Evolutionary conservation across 805 yeast genomes (phyloP), one percentile per base, ranked within the genome.

Genomic region (Candida lessepsii): DNA sequence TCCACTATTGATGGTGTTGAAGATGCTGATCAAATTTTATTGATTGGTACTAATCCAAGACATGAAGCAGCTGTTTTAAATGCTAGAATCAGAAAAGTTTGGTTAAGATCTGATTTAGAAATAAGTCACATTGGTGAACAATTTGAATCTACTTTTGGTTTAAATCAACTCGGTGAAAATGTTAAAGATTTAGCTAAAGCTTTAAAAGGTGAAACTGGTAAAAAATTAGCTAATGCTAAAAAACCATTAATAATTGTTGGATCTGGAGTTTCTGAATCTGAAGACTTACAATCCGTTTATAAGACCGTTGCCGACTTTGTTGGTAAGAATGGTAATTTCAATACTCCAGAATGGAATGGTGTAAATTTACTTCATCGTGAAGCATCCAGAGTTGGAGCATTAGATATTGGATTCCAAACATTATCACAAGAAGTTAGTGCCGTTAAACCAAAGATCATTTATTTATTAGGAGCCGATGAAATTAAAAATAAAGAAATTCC

Each of bases 41-140:
- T 86, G 45, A 77, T 86, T 42, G 96, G 96, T 47, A 80, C 96
- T 33, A 86, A 86, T 70, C 95, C 95, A 44, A 77, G 96, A 58
- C 88, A 76, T 58, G 96, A 86, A 69, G 96, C 95, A 44, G 88
- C 95, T 30, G 95, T 87, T 13, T 72, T 86, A 54, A 86, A 86
- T 62, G 78, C 91, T 29, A 78, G 95, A 65, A 81, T 86, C 52
- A 79, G 96, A 72, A 83, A 80, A 60, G 80, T 75, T 45, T 86
- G 91, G 93, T 70, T 86, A 57, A 70, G 81, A 51, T 74, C 80
- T 27, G 67, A 73, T 51, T 73, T 85, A 54, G 84, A 85, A 51
- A 67, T 87, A 47, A 81, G 81, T 47, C 80, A 79, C 29, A 76
- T 86, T 48, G 96, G 96, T 53, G 82, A 83, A 61, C 59, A 70